phyloP scores from a whole-genome alignment of 768 basidiomycete species.

The Suillus bovinus region DNA sequence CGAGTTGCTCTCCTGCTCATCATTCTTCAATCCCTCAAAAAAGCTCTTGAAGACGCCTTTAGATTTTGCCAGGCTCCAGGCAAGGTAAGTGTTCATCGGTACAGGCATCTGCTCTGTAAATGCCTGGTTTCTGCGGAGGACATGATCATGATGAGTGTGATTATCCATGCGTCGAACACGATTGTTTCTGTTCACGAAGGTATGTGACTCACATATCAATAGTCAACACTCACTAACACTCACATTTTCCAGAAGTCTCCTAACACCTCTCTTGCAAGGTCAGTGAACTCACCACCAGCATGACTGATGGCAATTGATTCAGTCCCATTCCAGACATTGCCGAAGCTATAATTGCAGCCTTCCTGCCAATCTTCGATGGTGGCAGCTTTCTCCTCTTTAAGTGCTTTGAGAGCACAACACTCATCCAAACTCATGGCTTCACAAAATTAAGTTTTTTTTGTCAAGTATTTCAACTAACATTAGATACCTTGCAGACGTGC shows the following conservation, averaged over 20 bases:
- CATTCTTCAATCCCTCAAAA: background rate
- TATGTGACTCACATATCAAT: background rate
- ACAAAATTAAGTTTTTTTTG: background rate
- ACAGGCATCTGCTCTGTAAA: conserved; percentile 7
- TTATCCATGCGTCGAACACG: background rate
- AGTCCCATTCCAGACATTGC: background rate
- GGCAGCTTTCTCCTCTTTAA: background rate
- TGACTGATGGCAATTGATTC: conserved; percentile 7
- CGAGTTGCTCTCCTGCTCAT: background rate
- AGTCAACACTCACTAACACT: background rate
- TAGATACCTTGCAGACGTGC: background rate
- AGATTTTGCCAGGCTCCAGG: conserved; percentile 3
- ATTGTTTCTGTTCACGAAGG: background rate
- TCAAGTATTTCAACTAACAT: background rate
- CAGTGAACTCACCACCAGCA: conserved; percentile 11
- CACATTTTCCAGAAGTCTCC: conserved; percentile 9
- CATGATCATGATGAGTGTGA: background rate
- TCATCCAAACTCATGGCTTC: background rate
- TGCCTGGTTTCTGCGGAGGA: background rate
- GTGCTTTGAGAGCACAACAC: background rate
- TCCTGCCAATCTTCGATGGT: background rate
- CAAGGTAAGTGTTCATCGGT: conserved; percentile 6
- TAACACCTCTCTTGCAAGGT: conserved; percentile 3
- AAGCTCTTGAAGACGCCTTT: background rate
- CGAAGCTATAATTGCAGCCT: background rate